phyloP scores from a whole-genome alignment of 2,329 filamentous ascomycete species.

The Ophiocordyceps australis region DNA sequence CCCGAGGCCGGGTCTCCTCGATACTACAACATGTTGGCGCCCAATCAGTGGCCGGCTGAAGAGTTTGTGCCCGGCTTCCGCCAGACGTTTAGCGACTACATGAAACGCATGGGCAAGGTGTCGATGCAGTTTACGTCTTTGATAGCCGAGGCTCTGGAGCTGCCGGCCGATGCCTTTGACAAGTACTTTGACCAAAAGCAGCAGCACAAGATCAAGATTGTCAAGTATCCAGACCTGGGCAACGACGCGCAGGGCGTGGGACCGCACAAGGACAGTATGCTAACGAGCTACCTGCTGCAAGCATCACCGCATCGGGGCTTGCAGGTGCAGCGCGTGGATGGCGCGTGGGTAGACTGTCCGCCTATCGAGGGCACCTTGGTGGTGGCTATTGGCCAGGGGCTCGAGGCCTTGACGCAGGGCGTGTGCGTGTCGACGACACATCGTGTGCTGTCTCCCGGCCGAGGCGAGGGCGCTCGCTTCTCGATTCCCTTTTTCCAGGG shows the following conservation, averaged over 20 bases:
- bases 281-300: conserved; percentile 67
- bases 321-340: conserved; percentile 65
- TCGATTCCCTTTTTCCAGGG: conserved; percentile 83
- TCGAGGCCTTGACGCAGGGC: conserved; percentile 70
- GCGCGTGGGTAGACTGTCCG: conserved; percentile 68
- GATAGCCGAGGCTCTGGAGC: conserved; percentile 66
- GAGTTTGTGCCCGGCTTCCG: conserved; percentile 48
- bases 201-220: conserved; percentile 82
- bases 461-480: conserved; percentile 54
- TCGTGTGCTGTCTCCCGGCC: conserved; percentile 55
- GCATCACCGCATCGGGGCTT: conserved; percentile 58
- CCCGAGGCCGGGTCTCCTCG: conserved; percentile 44
- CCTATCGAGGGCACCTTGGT: conserved; percentile 63
- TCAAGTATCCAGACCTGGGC: conserved; percentile 60
- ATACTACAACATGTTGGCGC: conserved; percentile 61
- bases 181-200: conserved; percentile 58
- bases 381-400: conserved; percentile 72
- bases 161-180: conserved; percentile 51
- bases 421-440: conserved; percentile 74
- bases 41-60: conserved; percentile 60
- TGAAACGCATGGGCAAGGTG: conserved; percentile 53
- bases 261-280: conserved; percentile 74
- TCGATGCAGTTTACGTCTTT: conserved; percentile 60
- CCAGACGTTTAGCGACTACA: conserved; percentile 54
- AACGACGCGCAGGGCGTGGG: conserved; percentile 39